Conservation (phyloP, 2,329 filamentous ascomycete species). For the Fusarium xyrophilum region DNA sequence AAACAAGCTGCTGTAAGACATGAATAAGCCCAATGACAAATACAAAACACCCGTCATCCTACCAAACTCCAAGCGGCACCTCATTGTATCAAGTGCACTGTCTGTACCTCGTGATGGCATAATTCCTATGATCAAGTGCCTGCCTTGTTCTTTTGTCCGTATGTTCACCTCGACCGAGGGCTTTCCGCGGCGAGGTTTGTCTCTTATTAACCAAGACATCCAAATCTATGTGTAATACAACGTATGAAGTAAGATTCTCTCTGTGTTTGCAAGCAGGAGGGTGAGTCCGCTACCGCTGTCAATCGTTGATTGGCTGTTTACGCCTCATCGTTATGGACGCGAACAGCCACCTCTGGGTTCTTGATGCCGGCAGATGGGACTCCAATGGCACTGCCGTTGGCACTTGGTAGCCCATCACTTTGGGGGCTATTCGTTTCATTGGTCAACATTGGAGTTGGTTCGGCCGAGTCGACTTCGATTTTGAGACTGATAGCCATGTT, state of each 20-base stretch:
- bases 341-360: constrained; percentile 25
- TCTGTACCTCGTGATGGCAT: constrained; percentile 32
- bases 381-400: constrained; percentile 62
- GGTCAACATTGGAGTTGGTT: constrained; percentile 71
- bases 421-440: constrained; percentile 74
- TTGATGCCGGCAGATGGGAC: constrained; percentile 45
- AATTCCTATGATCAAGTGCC: constrained; percentile 33
- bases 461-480: constrained; percentile 58
- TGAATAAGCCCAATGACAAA: constrained; percentile 8
- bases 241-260: background rate
- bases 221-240: constrained; percentile 32
- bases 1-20: background rate
- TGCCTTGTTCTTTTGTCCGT: constrained; percentile 17
- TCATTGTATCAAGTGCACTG: background rate
- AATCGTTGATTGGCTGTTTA: constrained; percentile 16
- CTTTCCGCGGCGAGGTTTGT: constrained; percentile 1
- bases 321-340: constrained; percentile 45
- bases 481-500: constrained; percentile 45
- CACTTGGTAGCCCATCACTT: constrained; percentile 70
- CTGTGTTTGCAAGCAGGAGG: background rate
- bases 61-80: background rate
- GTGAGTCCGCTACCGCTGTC: background rate
- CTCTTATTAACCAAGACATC: constrained; percentile 5
- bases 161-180: constrained; percentile 7
- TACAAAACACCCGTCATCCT: constrained; percentile 21